Base-by-base conservation (phyloP, 441 rosid genomes). In the Biscutella laevigata region DNA sequence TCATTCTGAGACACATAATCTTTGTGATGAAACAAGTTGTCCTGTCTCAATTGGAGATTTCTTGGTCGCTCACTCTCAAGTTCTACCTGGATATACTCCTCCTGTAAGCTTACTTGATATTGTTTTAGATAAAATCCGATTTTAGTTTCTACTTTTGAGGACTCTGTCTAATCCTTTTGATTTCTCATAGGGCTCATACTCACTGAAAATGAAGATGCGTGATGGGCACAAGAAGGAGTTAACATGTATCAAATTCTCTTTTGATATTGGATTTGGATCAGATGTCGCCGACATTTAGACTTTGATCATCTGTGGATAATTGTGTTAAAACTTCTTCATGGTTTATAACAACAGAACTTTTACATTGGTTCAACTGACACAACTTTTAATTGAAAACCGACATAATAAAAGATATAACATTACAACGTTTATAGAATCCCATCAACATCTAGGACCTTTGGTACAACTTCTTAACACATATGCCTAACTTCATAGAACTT, bases 51-150 rank as follows among this genome's bases (percentile, higher is more conserved):
- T 33, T 40, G 95, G 99, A 14, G 83, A 84, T 48, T 92, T 92
- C 50, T 56, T 82, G 62, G 85, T 86, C 13, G 43, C 81, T 20
- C 99, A 88, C 52, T 74, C 99, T 0, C 92, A 92, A 79, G 78
- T 74, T 58, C 71, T 92, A 28, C 95, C 97, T 0, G 90, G 81
- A 50, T 84, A 16, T 53, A 92, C 99, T 28, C 99, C 97, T 7
- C 95, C 95, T 14, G 99, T 92, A 74, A 80, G 95, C 44, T 26
- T 12, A n/a, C n/a, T n/a, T n/a, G n/a, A n/a, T n/a, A n/a, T n/a
- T n/a, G n/a, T n/a, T n/a, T n/a, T n/a, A n/a, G n/a, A n/a, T n/a
- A n/a, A 48, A 19, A 0, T 27, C 12, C 1, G 7, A 7, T 17
- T 14, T n/a, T 10, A 16, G 9, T 7, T 55, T 37, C 6, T 29